Percentiles rank a stretch among this genome's conserved stretches.
phyloP scores from a whole-genome alignment of 768 basidiomycete genomes.

The Russula vinacea region DNA sequence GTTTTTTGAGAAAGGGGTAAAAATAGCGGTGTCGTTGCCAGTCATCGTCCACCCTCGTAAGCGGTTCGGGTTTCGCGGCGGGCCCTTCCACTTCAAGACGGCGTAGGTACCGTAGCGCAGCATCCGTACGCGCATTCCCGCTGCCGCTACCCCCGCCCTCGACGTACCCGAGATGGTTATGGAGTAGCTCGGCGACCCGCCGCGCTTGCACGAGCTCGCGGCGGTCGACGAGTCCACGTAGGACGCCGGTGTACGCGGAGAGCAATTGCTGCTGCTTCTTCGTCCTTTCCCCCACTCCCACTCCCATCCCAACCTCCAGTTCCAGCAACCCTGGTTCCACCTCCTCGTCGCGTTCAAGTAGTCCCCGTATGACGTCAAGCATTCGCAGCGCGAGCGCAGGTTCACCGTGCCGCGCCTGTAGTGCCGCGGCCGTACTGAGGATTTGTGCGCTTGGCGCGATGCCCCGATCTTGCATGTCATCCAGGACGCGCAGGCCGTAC shows the following conservation, averaged over 20 bases:
- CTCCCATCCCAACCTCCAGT: not conserved
- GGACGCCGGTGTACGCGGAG: slow-evolving; percentile 2
- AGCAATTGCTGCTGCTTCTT: not conserved
- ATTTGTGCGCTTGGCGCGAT: slow-evolving; percentile 48
- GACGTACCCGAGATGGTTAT: slow-evolving; percentile 7
- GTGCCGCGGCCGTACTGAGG: slow-evolving; percentile 49
- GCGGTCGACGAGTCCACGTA: slow-evolving; percentile 17
- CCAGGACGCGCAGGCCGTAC: slow-evolving; percentile 42
- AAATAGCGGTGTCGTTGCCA: not conserved
- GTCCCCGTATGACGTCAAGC: slow-evolving; percentile 31
- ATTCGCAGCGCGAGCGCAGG: slow-evolving; percentile 40
- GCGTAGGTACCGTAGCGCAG: slow-evolving; percentile 1
- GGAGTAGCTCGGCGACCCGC: not conserved
- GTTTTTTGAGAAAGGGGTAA: slow-evolving; percentile 15
- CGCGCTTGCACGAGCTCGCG: slow-evolving; percentile 5
- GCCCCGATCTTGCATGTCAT: slow-evolving; percentile 51
- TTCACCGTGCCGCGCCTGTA: slow-evolving; percentile 45
- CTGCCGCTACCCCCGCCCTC: not conserved
- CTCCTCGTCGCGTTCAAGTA: not conserved
- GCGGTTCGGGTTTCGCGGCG: not conserved
- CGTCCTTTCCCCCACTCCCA: not conserved
- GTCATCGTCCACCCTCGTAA: not conserved
- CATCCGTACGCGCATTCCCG: slow-evolving; percentile 5
- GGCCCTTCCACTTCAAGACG: slow-evolving; percentile 13
- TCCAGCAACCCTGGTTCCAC: not conserved